Evolutionary conservation across 2,329 filamentous ascomycete species (phyloP).

Genomic region (Xylariales sp.): DNA sequence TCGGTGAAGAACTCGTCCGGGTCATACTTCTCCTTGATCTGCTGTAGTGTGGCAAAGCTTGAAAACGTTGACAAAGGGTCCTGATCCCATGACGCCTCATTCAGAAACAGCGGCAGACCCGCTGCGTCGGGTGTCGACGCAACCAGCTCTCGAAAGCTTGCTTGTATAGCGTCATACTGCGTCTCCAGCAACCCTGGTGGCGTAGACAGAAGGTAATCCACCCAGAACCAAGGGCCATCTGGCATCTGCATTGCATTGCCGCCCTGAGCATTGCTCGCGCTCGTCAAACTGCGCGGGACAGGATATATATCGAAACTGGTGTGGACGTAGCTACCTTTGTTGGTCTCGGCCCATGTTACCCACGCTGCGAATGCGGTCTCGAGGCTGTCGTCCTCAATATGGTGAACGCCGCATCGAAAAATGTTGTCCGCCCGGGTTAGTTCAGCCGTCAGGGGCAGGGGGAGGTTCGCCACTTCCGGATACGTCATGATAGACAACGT

Average conservation of each 20-base stretch:
- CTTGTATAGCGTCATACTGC: conserved; percentile 22
- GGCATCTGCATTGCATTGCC: conserved; percentile 31
- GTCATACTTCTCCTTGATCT: conserved; percentile 35
- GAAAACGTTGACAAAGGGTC: conserved; percentile 23
- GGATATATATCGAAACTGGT: conserved; percentile 23
- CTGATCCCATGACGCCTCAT: conserved; percentile 23
- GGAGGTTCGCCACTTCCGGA: conserved; percentile 28
- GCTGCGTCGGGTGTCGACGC: conserved; percentile 21
- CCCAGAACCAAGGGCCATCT: conserved; percentile 28
- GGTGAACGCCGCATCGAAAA: conserved; percentile 29
- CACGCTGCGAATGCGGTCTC: conserved; percentile 20
- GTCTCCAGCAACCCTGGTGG: conserved; percentile 18
- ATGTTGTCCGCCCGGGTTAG: conserved; percentile 26
- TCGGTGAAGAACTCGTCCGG: conserved; percentile 26
- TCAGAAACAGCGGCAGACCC: conserved; percentile 24
- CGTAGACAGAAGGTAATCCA: conserved; percentile 24
- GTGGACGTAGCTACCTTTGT: conserved; percentile 25
- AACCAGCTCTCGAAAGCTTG: conserved; percentile 26
- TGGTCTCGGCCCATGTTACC: conserved; percentile 23
- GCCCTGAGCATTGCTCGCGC: conserved; percentile 26
- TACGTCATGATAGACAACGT: conserved; percentile 25
- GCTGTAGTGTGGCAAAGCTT: conserved; percentile 26
- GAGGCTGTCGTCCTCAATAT: conserved; percentile 19
- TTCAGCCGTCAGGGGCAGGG: conserved; percentile 23
- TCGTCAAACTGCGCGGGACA: conserved; percentile 24